These are phyloP conservation scores for Leccinum proliferum DNA, from an alignment of 1,284 basidiomycete species.

Conservation along the genomic window DNA sequence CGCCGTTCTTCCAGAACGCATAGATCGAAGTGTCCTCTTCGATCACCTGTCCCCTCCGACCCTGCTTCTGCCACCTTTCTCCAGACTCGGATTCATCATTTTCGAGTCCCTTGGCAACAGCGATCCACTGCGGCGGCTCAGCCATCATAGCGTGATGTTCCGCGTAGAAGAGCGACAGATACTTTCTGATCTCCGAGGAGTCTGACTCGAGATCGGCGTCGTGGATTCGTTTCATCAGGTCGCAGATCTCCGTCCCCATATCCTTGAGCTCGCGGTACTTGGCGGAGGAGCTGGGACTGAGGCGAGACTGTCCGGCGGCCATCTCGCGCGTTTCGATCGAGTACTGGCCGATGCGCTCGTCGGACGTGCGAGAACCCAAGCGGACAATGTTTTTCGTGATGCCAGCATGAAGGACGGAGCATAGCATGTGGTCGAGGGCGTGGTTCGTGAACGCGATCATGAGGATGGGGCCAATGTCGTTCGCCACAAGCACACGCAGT, in stretches of 20 bases:
- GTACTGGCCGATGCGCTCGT: conserved; percentile 52
- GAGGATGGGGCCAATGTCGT: conserved; percentile 48
- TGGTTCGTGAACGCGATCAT: conserved; percentile 76
- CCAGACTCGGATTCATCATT: conserved; percentile 20
- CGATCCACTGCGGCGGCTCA: conserved; percentile 41
- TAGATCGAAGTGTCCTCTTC: conserved; percentile 35
- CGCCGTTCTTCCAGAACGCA: conserved; percentile 40
- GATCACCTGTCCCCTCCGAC: conserved; percentile 15
- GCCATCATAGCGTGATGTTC: conserved; percentile 37
- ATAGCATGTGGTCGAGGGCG: conserved; percentile 66
- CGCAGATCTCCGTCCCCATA: conserved; percentile 39
- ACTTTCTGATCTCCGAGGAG: conserved; percentile 32
- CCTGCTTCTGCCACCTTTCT: conserved; percentile 18
- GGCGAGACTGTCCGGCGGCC: conserved; percentile 36
- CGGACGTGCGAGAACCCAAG: conserved; percentile 54
- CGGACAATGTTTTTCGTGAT: conserved; percentile 62
- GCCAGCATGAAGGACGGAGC: conserved; percentile 50
- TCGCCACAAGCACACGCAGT: conserved; percentile 54
- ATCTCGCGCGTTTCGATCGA: conserved; percentile 53
- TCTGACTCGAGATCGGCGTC: conserved; percentile 34
- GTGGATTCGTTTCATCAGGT: conserved; percentile 40
- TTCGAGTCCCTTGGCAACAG: conserved; percentile 15
- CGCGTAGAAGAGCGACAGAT: conserved; percentile 37
- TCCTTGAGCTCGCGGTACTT: conserved; percentile 39
- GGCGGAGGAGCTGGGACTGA: conserved; percentile 30